These are phyloP conservation scores for Sordaria brevicollis DNA, from an alignment of 495 filamentous ascomycete genomes.

Conservation along the genomic window DNA sequence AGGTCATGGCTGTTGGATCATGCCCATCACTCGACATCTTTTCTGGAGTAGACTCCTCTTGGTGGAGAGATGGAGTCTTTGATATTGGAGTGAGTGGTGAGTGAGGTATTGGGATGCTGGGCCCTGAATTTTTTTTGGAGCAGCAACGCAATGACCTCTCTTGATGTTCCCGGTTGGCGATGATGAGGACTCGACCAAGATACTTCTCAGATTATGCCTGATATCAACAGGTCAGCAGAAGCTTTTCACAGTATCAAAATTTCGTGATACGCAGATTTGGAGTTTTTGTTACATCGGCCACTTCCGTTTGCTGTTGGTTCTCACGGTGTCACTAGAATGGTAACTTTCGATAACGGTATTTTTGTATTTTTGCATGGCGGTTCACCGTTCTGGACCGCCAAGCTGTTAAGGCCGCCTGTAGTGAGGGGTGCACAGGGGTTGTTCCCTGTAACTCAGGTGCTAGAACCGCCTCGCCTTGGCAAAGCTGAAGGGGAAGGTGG, in stretches of 20 bases:
- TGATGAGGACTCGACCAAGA: neutral
- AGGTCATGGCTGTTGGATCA: slow-evolving; percentile 21
- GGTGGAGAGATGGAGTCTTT: neutral
- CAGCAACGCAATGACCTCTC: neutral
- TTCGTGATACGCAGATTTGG: neutral
- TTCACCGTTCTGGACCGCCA: neutral
- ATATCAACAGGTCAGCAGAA: neutral
- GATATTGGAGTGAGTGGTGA: neutral
- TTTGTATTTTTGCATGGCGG: neutral
- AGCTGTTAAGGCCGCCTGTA: neutral
- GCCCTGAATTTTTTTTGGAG: neutral
- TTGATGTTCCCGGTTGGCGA: neutral
- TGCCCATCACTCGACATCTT: slow-evolving; percentile 11
- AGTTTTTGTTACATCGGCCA: neutral
- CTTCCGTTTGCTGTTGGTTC: neutral
- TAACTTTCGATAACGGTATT: neutral
- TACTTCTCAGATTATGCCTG: neutral
- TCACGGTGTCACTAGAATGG: neutral
- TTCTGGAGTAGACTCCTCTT: neutral
- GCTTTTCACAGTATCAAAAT: neutral
- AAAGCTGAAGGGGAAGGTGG: neutral
- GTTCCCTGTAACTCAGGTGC: neutral
- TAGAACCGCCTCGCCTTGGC: neutral
- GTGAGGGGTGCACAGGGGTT: neutral
- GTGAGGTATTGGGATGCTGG: neutral